Evolutionary conservation across 345 rosid genomes (phyloP), one percentile per base, ranked within the genome.

Genomic region (Gynandropsis gynandra): DNA sequence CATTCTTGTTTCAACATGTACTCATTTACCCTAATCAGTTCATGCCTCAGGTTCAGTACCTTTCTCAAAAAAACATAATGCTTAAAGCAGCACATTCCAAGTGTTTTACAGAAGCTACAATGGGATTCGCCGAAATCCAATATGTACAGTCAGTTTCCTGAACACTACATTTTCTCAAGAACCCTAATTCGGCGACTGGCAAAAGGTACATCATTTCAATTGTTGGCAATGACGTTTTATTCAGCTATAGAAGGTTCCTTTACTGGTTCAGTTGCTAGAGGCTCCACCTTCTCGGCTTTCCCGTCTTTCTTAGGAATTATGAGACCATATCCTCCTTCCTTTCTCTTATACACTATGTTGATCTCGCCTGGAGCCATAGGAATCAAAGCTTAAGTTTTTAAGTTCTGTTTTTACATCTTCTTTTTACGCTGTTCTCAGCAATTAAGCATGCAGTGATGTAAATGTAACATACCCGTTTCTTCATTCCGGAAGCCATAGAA

Each of bases 401-500:
- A 65, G 55, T 46, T 31, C 37, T 56, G 3, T 13, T 10, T 17
- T n/a, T 4, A 1, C n/a, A 39, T 49, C 42, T 17, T 41, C 20
- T 35, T 35, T 11, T 0, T 4, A 18, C n/a, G n/a, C 40, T 18
- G 19, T 10, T 50, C 16, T 11, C 49, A 29, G 24, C 33, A 34
- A 34, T 37, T 19, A 0, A 19, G 11, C 29, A 54, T 16, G 16
- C 0, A 27, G 47, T 15, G n/a, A 45, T 40, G 0, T 16, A 11
- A 44, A 9, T 7, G 16, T 16, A 21, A 47, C 72, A 50, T 77
- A 90, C 98, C 92, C 1, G 96, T 90, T 69, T 82, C 92, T 75
- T 87, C 95, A 35, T 87, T 82, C 38, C 82, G 74, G 64, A 87
- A 90, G 47, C 80, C 96, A 53, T 87, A 90, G 70, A 90, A 90